Percentiles rank a stretch among this genome's conserved stretches.
Evolutionary conservation across 306 rosid genomes (phyloP).

Genomic region (Malus fusca): DNA sequence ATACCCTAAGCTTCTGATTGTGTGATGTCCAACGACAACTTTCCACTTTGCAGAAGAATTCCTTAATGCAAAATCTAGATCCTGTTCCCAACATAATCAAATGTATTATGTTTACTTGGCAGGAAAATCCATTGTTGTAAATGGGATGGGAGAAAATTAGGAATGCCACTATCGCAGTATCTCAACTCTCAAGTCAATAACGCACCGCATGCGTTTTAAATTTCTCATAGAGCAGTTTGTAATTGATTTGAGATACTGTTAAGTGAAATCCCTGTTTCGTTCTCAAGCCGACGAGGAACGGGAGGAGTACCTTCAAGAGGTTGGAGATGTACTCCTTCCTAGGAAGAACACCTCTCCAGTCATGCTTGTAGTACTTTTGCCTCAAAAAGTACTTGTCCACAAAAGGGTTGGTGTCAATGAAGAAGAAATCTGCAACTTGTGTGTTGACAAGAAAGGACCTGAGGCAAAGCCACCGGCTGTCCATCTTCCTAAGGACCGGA

Average conservation of each 20-base stretch:
- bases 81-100: conserved; percentile 15
- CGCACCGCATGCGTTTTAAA: too few relatives aligned
- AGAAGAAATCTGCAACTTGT: conserved; percentile 57
- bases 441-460: conserved; percentile 59
- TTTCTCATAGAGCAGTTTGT: too few relatives aligned
- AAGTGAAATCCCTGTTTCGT: too few relatives aligned
- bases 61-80: conserved; percentile 24
- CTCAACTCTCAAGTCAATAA: too few relatives aligned
- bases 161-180: neutral
- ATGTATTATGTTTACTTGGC: neutral
- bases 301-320: conserved; percentile 46
- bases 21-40: conserved; percentile 67
- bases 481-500: conserved; percentile 31
- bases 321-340: conserved; percentile 42
- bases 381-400: conserved; percentile 41
- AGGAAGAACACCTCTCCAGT: conserved; percentile 58
- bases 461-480: conserved; percentile 59
- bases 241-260: too few relatives aligned
- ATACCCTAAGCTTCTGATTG: conserved; percentile 50
- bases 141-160: neutral
- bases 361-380: conserved; percentile 39
- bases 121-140: neutral
- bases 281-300: too few relatives aligned
- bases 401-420: conserved; percentile 75
- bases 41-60: conserved; percentile 71